Evolutionary conservation across 108 stramenopile species (phyloP).

Genomic region (Skeletonema grethae): DNA sequence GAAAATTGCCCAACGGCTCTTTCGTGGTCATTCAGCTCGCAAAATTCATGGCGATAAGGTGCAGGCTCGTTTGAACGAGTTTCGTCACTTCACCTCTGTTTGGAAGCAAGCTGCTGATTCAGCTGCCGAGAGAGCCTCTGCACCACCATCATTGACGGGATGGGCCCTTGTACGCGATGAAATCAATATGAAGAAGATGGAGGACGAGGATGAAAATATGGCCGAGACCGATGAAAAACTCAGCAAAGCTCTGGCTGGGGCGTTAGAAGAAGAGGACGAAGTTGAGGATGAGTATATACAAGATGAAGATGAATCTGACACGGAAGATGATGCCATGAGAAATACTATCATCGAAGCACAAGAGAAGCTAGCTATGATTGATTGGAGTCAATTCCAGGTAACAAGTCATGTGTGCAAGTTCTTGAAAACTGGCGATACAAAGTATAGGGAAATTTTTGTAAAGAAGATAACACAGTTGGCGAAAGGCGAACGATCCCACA

Average conservation of each 20-base stretch:
- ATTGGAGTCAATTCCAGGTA: slow-evolving; percentile 26
- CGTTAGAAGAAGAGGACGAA: slow-evolving; percentile 9
- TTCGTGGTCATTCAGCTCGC: slow-evolving; percentile 13
- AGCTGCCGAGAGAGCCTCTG: background rate
- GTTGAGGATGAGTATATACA: background rate
- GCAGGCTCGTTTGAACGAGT: background rate
- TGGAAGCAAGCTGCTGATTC: slow-evolving; percentile 10
- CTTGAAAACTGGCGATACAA: slow-evolving; percentile 45
- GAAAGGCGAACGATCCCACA: slow-evolving; percentile 46
- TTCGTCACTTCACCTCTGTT: slow-evolving; percentile 13
- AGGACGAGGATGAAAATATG: slow-evolving; percentile 16
- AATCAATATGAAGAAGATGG: slow-evolving; percentile 14
- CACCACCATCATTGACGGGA: slow-evolving; percentile 1
- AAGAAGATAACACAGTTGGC: slow-evolving; percentile 48
- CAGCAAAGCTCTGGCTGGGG: slow-evolving; percentile 14
- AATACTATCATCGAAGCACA: background rate
- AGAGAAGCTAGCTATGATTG: slow-evolving; percentile 8
- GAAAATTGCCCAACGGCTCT: background rate
- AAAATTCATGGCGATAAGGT: slow-evolving; percentile 1
- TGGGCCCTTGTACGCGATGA: slow-evolving; percentile 17
- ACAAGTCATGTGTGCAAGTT: slow-evolving; percentile 54
- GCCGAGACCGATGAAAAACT: slow-evolving; percentile 26
- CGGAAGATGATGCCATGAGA: background rate
- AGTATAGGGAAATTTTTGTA: slow-evolving; percentile 51
- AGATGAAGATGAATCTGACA: background rate